Evolutionary conservation across 2,329 filamentous ascomycete species (phyloP), one percentile per base, ranked within the genome.

Genomic region (Penicillium rolfsii): DNA sequence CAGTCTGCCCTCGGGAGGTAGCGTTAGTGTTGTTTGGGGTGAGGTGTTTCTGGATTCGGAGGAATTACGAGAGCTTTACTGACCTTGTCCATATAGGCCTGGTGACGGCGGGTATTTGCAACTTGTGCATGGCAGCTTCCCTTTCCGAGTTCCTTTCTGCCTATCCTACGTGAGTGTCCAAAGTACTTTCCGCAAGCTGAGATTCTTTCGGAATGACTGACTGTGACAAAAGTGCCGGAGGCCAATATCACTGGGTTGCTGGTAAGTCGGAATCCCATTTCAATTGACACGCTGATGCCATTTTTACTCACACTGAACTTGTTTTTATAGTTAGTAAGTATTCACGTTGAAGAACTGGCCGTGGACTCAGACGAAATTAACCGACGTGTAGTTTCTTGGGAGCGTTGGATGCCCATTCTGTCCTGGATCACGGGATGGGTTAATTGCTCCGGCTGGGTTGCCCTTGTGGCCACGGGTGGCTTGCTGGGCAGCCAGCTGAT

Each of bases 1-100:
- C 5, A 85, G 86, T 22, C 79, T 93, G 35, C 88, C 90, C 0
- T 89, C 86, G 14, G 91, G 91, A 45, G 91, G 91, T 0, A 84
- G 87, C 22, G 86, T 84, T 7, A 84, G 87, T 60, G 88, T 93
- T 43, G 83, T 93, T 60, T 93, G 90, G 90, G 90, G 90, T 85
- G 68, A 62, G 67, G 19, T n/a, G n/a, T 1, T 46, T 30, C 16
- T 33, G 16, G 6, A 5, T 33, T 6, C 22, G 8, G 28, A 36
- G 12, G n/a, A 36, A 11, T 46, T 56, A 11, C n/a, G 36, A 2
- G 6, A 43, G 8, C 19, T 49, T 66, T 38, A 64, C 19, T 53
- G 36, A 53, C 24, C 5, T 26, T 30, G 1, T 30, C 11, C 16
- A 3, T n/a, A 14, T 12, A 76, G 74, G 77, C 55, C 76, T 89